Percentiles rank a stretch among this genome's conserved stretches.
phyloP scores from a whole-genome alignment of 306 rosid genomes.

The Cicer pinnatifidum region DNA sequence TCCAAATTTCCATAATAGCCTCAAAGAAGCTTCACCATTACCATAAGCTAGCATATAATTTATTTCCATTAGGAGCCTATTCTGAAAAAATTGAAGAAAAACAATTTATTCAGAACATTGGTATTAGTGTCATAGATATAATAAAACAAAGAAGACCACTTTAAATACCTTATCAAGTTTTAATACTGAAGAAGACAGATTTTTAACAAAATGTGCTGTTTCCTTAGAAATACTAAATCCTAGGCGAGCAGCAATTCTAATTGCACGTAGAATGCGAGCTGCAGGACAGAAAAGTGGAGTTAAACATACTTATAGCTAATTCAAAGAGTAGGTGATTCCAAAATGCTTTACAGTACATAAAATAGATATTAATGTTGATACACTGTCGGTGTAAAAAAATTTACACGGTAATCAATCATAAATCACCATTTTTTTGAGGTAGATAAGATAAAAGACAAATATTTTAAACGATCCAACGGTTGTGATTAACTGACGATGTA shows the following conservation, averaged over 20 bases:
- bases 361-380: not conserved
- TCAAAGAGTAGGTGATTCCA: not conserved
- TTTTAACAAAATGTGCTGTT: constrained; percentile 61
- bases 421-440: no score
- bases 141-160: constrained; percentile 35
- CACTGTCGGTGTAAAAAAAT: no score
- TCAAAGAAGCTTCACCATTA: constrained; percentile 75
- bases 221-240: constrained; percentile 70
- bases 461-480: no score
- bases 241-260: constrained; percentile 78
- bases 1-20: constrained; percentile 76
- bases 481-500: no score
- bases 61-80: constrained; percentile 75
- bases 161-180: constrained; percentile 72
- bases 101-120: constrained; percentile 33
- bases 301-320: not conserved
- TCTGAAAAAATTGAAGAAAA: constrained; percentile 52
- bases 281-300: constrained; percentile 44
- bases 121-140: constrained; percentile 9
- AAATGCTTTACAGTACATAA: not conserved
- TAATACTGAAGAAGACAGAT: constrained; percentile 52
- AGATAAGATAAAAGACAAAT: no score
- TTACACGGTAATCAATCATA: no score
- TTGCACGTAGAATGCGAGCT: constrained; percentile 83
- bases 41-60: constrained; percentile 83